Evolutionary conservation across 129 eudicot species (phyloP).

Genomic region (Flaveria brownii): DNA sequence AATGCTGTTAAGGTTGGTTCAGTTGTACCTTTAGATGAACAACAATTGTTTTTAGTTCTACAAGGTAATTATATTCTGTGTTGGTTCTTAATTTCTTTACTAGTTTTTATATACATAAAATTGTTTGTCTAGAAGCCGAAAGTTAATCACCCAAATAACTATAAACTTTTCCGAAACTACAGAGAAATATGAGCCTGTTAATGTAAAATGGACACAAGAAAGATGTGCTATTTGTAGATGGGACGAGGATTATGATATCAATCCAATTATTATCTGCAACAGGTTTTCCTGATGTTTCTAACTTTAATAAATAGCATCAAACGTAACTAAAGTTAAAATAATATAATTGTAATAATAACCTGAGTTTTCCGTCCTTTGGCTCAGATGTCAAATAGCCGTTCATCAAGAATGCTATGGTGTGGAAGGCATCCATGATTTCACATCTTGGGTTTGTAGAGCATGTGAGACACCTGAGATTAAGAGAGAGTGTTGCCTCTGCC

Average conservation of each 20-base stretch:
- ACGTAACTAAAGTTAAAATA: neutral
- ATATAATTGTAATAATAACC: neutral
- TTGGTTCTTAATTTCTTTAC: neutral
- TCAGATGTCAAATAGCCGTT: constrained; percentile 92
- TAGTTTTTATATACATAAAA: neutral
- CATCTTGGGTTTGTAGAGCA: constrained; percentile 96
- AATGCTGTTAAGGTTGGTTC: constrained; percentile 19
- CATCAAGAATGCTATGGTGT: constrained; percentile 98
- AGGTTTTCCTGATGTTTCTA: constrained; percentile 42
- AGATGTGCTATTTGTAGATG: constrained; percentile 87
- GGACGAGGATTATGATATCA: constrained; percentile 89
- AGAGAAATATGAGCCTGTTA: constrained; percentile 74
- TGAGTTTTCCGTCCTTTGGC: constrained; percentile 5
- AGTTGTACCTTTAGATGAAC: constrained; percentile 46
- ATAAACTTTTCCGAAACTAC: constrained; percentile 15
- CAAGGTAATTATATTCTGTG: constrained; percentile 41
- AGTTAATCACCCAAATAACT: neutral
- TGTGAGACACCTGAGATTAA: constrained; percentile 80
- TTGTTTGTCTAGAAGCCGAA: constrained; percentile 7
- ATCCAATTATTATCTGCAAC: constrained; percentile 79
- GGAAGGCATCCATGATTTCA: constrained; percentile 58
- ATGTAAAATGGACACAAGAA: constrained; percentile 81
- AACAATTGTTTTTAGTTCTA: constrained; percentile 47
- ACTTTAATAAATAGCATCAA: constrained; percentile 5
- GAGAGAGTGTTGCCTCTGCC: constrained; percentile 94